phyloP scores from a whole-genome alignment of 2,329 filamentous ascomycete species.

The Colletotrichum magnum region DNA sequence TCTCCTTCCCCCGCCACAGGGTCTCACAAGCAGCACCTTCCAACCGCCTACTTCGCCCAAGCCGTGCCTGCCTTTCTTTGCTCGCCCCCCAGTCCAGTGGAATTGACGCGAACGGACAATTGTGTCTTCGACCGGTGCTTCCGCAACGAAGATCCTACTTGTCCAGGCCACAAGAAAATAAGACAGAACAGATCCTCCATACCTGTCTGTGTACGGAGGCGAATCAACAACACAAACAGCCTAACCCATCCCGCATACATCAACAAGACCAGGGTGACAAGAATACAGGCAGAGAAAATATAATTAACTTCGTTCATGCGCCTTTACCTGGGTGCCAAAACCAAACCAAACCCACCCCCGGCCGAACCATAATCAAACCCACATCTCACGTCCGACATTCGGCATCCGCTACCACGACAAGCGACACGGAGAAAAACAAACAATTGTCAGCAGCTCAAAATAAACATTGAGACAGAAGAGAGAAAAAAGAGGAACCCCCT shows the following conservation, averaged over 20 bases:
- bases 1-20: constrained; percentile 15
- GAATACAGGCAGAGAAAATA: constrained; percentile 1
- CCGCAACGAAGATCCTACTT: background rate
- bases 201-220: no score
- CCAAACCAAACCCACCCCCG: background rate
- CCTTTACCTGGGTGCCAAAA: background rate
- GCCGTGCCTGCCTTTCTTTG: background rate
- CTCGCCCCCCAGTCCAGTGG: background rate
- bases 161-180: background rate
- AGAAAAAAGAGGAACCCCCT: background rate
- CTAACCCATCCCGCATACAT: no score
- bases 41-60: constrained; percentile 18
- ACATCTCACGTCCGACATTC: constrained; percentile 10
- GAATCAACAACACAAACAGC: no score
- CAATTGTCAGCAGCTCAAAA: background rate
- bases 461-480: background rate
- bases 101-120: constrained; percentile 22
- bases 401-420: constrained; percentile 12
- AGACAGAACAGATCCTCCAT: no score
- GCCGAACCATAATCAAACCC: constrained; percentile 5
- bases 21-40: constrained; percentile 15
- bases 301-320: constrained; percentile 18
- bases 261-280: no score
- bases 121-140: background rate
- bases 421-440: constrained; percentile 10